Evolutionary conservation across 2,329 filamentous ascomycete genomes (phyloP), one percentile per base, ranked within the genome.

Genomic region (Cordyceps tenuipes): DNA sequence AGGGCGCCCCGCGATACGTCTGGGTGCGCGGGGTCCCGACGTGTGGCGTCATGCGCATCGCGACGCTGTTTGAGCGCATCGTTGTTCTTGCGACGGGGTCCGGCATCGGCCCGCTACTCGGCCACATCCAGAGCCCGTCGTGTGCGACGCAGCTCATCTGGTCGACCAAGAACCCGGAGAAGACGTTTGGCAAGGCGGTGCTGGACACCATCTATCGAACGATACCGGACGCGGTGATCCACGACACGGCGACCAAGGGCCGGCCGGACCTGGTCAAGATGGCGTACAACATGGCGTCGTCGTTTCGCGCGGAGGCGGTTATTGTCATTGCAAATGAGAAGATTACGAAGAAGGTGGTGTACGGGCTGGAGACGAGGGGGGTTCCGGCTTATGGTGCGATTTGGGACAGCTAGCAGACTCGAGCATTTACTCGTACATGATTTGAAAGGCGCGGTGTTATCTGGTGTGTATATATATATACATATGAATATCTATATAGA

Each of bases 11-110:
- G 1, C 79, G 74, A 0, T 73, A 80, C 55, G 73, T 91, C 50
- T 91, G 85, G 84, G 82, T 87, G 5, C 82, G 86, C 49, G 87
- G 88, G 10, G 77, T 86, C 0, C 85, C 87, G 1, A 80, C 84
- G 3, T 84, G 81, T 62, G 87, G 87, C 46, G 85, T 90, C 39
- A 80, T 88, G 67, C 83, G 86, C 65, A 79, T 88, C 60, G 83
- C 87, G 41, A 80, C 81, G 0, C 77, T 90, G 31, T 90, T 90
- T 74, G 77, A 78, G 61, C 80, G 80, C 23, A 74, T 89, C 61
- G 78, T 91, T 34, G 73, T 91, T 61, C 82, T 90, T 8, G 85
- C 83, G 5, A 91, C 88, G 0, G 88, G 88, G 1, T 89, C 87
- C 0, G 88, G 88, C 3, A 89, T 91, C 61, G 88, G 86, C 0